These are phyloP conservation scores for Tolypocladium album DNA, from an alignment of 2,329 filamentous ascomycete genomes.

Conservation along the genomic window DNA sequence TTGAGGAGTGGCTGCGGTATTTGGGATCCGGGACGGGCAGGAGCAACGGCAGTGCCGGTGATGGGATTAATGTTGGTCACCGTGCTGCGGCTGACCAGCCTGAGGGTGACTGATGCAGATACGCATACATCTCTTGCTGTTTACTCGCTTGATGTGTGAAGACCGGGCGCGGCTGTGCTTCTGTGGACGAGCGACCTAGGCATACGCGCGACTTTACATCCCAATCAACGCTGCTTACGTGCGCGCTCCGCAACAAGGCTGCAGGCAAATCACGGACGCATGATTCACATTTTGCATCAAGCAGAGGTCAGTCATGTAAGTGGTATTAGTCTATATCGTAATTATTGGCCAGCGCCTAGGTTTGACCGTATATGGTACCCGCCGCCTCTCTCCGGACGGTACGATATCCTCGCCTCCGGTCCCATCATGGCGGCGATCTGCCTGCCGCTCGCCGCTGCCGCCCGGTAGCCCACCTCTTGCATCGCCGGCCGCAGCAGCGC, in stretches of 20 bases:
- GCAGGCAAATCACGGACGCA: not conserved
- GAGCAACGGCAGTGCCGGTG: not conserved
- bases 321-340: not conserved
- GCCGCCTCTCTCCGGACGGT: not conserved
- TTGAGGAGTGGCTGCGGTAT: not conserved
- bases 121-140: not conserved
- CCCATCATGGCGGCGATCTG: constrained; percentile 4
- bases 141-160: not conserved
- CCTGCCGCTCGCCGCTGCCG: not conserved
- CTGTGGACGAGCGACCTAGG: not conserved
- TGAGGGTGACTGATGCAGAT: not conserved
- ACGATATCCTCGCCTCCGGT: constrained; percentile 7
- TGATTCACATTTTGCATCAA: not conserved
- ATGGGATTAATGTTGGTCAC: not conserved
- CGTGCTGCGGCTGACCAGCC: not conserved
- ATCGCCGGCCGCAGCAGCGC: constrained; percentile 9
- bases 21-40: not conserved
- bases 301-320: not conserved
- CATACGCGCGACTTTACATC: not conserved
- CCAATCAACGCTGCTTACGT: not conserved
- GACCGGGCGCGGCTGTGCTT: not conserved
- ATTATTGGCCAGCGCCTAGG: not conserved
- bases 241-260: not conserved
- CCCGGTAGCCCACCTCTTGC: constrained; percentile 5
- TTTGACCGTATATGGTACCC: not conserved